Conservation (phyloP, 164 flowering plant genomes). For the Protea cynaroides region DNA sequence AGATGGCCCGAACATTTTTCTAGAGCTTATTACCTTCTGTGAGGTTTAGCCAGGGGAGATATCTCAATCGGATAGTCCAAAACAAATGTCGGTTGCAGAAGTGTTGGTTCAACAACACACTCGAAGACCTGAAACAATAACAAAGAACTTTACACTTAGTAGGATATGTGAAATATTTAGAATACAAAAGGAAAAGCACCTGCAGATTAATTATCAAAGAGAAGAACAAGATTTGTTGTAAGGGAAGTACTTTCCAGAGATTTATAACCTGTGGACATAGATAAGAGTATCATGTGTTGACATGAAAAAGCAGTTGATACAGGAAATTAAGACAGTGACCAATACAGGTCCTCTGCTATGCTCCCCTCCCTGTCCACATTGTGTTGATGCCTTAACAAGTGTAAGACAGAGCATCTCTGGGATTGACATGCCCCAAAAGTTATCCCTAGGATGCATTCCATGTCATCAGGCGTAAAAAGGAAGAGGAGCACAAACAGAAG, state of each 20-base stretch:
- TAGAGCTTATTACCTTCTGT: slow-evolving; percentile 55
- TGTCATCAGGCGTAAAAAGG: too few relatives aligned
- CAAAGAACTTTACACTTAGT: slow-evolving; percentile 1
- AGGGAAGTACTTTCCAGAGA: not conserved
- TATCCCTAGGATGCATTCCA: too few relatives aligned
- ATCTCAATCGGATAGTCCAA: slow-evolving; percentile 93
- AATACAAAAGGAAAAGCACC: not conserved
- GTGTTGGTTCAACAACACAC: slow-evolving; percentile 70
- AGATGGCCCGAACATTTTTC: not conserved
- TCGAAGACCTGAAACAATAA: slow-evolving; percentile 73
- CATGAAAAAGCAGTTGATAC: too few relatives aligned
- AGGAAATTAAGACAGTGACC: too few relatives aligned
- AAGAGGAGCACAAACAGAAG: too few relatives aligned
- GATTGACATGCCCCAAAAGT: too few relatives aligned
- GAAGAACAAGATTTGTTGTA: not conserved
- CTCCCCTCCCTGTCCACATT: too few relatives aligned
- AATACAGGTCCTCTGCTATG: too few relatives aligned
- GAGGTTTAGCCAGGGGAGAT: slow-evolving; percentile 96
- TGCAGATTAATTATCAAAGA: not conserved
- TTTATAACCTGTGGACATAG: too few relatives aligned
- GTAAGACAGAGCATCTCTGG: too few relatives aligned
- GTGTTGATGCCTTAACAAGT: too few relatives aligned
- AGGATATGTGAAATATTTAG: not conserved
- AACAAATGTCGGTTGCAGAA: slow-evolving; percentile 93
- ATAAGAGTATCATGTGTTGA: too few relatives aligned